phyloP scores from a whole-genome alignment of 1,284 basidiomycete species.

The Xanthoconium separans region DNA sequence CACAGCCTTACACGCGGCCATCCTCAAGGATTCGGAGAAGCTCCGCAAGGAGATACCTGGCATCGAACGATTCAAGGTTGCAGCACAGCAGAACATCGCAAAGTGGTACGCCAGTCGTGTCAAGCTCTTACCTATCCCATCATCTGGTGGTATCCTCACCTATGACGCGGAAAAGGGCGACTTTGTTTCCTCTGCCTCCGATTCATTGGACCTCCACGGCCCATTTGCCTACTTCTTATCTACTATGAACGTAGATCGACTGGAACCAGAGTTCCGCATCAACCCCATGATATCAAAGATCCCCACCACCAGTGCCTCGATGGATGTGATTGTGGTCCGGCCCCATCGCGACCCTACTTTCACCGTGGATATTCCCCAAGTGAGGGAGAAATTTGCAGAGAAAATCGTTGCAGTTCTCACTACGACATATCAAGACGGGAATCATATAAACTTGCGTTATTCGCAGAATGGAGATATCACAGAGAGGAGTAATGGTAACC shows the following conservation, averaged over 20 bases:
- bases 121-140: conserved; percentile 48
- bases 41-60: conserved; percentile 71
- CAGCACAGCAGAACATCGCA: conserved; percentile 72
- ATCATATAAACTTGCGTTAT: conserved; percentile 67
- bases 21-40: conserved; percentile 78
- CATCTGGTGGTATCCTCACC: conserved; percentile 46
- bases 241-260: conserved; percentile 77
- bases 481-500: conserved; percentile 44
- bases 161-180: conserved; percentile 54
- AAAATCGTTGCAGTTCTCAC: conserved; percentile 54
- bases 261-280: conserved; percentile 75
- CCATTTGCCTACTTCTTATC: conserved; percentile 88
- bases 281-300: conserved; percentile 35
- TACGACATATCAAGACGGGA: conserved; percentile 72
- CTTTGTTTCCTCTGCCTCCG: conserved; percentile 50
- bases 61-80: conserved; percentile 84
- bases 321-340: conserved; percentile 84
- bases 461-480: conserved; percentile 44
- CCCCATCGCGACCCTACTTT: conserved; percentile 67
- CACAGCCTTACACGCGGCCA: conserved; percentile 85
- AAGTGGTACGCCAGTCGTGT: conserved; percentile 72
- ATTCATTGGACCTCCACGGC: conserved; percentile 55
- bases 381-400: conserved; percentile 45
- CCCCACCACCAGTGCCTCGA: conserved; percentile 43
- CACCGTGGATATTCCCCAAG: conserved; percentile 39